A percentile compares a stretch with the other conserved stretches of the same genome.
These are phyloP conservation scores for Tylopilus rubrobrunneus DNA, from an alignment of 768 basidiomycete genomes.

Conservation along the genomic window DNA sequence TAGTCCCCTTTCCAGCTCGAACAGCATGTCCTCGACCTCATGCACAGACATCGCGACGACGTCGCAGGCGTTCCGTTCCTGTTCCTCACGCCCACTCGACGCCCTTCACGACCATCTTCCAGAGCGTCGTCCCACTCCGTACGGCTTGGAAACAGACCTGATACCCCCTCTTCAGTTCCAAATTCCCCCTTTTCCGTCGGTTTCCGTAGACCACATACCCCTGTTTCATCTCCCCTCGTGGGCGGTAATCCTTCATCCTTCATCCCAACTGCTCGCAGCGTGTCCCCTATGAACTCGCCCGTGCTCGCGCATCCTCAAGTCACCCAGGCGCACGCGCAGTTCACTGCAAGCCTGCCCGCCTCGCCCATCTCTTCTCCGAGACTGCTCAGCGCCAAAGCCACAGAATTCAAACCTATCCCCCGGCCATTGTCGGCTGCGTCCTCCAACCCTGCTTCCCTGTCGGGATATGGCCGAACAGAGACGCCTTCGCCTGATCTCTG, in stretches of 20 bases:
- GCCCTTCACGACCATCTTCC: slow-evolving; percentile 79
- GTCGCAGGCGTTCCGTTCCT: slow-evolving; percentile 78
- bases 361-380: slow-evolving; percentile 85
- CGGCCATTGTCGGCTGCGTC: slow-evolving; percentile 73
- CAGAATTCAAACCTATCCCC: slow-evolving; percentile 81
- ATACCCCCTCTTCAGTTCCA: slow-evolving; percentile 73
- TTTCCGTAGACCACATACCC: slow-evolving; percentile 78
- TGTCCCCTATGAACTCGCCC: slow-evolving; percentile 63
- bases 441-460: slow-evolving; percentile 49
- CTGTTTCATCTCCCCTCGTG: slow-evolving; percentile 73
- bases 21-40: slow-evolving; percentile 86
- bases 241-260: slow-evolving; percentile 51
- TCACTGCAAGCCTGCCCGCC: slow-evolving; percentile 76
- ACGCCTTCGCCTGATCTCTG: slow-evolving; percentile 90
- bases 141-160: slow-evolving; percentile 61
- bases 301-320: slow-evolving; percentile 54
- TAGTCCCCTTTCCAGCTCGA: slow-evolving; percentile 54
- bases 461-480: slow-evolving; percentile 52
- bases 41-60: slow-evolving; percentile 94
- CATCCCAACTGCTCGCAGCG: slow-evolving; percentile 49
- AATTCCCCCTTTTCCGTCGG: slow-evolving; percentile 71
- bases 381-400: slow-evolving; percentile 84
- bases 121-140: slow-evolving; percentile 69
- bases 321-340: slow-evolving; percentile 55
- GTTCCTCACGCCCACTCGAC: slow-evolving; percentile 74